Conservation (phyloP, 2,329 filamentous ascomycete species). For the Sodiomyces alkalinus region DNA sequence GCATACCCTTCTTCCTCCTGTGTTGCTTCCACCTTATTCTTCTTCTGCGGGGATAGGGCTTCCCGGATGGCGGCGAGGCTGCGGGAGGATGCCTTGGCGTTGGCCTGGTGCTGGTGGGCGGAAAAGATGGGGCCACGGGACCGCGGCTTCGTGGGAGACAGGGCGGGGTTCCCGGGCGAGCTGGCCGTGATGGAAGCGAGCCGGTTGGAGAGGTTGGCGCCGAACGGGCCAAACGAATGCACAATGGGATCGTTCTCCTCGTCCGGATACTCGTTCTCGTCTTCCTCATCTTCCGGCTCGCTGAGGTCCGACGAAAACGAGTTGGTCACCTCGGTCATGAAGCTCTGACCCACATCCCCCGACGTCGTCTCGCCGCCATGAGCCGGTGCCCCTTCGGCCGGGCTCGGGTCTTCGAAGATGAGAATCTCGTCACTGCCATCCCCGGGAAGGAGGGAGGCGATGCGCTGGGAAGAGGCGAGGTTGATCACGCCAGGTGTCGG, state of each 20-base stretch:
- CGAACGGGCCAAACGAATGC: constrained; percentile 83
- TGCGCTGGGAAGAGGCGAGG: constrained; percentile 28
- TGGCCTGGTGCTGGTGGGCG: background rate
- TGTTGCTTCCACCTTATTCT: constrained; percentile 1
- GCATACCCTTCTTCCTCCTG: too few relatives aligned
- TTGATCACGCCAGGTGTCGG: constrained; percentile 28
- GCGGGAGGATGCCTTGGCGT: background rate
- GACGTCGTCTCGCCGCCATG: constrained; percentile 17
- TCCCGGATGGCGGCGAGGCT: background rate
- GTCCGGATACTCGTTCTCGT: constrained; percentile 63
- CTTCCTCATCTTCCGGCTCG: constrained; percentile 30
- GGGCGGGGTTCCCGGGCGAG: constrained; percentile 38
- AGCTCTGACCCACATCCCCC: constrained; percentile 25
- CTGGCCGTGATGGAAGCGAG: constrained; percentile 62
- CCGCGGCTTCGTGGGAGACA: constrained; percentile 1
- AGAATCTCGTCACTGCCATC: constrained; percentile 7
- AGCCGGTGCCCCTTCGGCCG: constrained; percentile 23
- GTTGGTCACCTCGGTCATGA: constrained; percentile 32
- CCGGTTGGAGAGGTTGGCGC: constrained; percentile 68
- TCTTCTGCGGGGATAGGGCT: constrained; percentile 3
- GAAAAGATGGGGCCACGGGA: too few relatives aligned
- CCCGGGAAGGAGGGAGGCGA: constrained; percentile 27
- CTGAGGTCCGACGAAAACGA: constrained; percentile 44
- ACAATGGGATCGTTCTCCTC: constrained; percentile 92
- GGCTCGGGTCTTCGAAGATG: constrained; percentile 10